Conservation (phyloP, 2,329 filamentous ascomycete species). For the Xylaria arbuscula region DNA sequence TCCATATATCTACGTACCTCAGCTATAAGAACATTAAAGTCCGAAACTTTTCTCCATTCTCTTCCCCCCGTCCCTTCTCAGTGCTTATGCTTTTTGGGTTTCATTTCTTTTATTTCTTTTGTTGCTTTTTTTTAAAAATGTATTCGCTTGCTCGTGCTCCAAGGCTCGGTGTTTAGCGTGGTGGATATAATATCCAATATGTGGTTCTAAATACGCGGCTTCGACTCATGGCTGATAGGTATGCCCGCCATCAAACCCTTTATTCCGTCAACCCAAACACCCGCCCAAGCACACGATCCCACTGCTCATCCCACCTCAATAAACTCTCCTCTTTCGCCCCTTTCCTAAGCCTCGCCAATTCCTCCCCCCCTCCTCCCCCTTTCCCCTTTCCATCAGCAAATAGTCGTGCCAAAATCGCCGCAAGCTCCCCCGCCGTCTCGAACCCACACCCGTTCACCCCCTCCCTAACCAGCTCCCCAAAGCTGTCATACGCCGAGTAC, state of each 20-base stretch:
- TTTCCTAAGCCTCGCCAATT: conserved; percentile 70
- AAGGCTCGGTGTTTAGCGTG: too few relatives aligned
- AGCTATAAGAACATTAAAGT: conserved; percentile 1
- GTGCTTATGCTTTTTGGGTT: background rate
- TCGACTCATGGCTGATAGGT: background rate
- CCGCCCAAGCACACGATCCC: conserved; percentile 83
- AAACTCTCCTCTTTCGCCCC: conserved; percentile 81
- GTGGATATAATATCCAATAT: too few relatives aligned
- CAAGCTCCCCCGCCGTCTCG: conserved; percentile 74
- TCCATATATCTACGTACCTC: background rate
- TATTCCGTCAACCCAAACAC: conserved; percentile 67
- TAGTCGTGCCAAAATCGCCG: conserved; percentile 70
- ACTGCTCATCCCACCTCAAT: conserved; percentile 90
- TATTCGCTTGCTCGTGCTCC: background rate
- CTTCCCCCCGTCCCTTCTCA: background rate
- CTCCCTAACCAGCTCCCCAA: conserved; percentile 89
- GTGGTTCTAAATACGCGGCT: background rate
- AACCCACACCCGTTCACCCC: conserved; percentile 90
- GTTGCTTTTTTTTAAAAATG: background rate
- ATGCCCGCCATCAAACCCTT: conserved; percentile 2
- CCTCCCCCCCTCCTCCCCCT: conserved; percentile 58
- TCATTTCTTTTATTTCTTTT: too few relatives aligned
- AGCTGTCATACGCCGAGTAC: conserved; percentile 87
- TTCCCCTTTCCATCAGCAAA: conserved; percentile 59
- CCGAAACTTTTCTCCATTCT: background rate